phyloP scores from a whole-genome alignment of 352 stramenopile species.

The Globisporangium solare region DNA sequence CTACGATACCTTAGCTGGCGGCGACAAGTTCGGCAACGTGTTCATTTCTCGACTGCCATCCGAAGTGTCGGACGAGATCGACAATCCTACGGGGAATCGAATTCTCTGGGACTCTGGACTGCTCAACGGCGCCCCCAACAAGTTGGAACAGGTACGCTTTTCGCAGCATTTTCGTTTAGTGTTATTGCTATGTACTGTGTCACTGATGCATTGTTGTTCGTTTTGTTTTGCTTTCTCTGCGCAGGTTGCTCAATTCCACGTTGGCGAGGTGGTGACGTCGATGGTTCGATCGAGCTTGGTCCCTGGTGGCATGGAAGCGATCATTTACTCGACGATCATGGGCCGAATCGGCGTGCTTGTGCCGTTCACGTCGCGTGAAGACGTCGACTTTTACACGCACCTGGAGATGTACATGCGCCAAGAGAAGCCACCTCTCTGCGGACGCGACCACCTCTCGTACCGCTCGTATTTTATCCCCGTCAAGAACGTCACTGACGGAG shows the following conservation, averaged over 20 bases:
- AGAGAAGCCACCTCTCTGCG: constrained; percentile 89
- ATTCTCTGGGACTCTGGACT: constrained; percentile 95
- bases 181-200: not conserved
- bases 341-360: constrained; percentile 96
- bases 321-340: constrained; percentile 97
- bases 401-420: constrained; percentile 96
- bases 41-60: constrained; percentile 94
- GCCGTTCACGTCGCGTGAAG: constrained; percentile 95
- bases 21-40: constrained; percentile 99
- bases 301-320: constrained; percentile 92
- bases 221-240: not conserved
- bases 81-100: constrained; percentile 94
- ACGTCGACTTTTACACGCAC: constrained; percentile 98
- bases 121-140: constrained; percentile 93
- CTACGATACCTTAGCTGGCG: constrained; percentile 97
- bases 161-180: not conserved
- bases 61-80: constrained; percentile 93
- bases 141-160: constrained; percentile 88
- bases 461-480: constrained; percentile 97
- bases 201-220: not conserved
- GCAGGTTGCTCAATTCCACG: constrained; percentile 92
- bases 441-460: constrained; percentile 96
- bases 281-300: constrained; percentile 96
- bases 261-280: constrained; percentile 98
- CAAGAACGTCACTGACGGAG: constrained; percentile 98